Conservation (phyloP, 1,139 yeast species). For the Geotrichum phurueaensis region DNA sequence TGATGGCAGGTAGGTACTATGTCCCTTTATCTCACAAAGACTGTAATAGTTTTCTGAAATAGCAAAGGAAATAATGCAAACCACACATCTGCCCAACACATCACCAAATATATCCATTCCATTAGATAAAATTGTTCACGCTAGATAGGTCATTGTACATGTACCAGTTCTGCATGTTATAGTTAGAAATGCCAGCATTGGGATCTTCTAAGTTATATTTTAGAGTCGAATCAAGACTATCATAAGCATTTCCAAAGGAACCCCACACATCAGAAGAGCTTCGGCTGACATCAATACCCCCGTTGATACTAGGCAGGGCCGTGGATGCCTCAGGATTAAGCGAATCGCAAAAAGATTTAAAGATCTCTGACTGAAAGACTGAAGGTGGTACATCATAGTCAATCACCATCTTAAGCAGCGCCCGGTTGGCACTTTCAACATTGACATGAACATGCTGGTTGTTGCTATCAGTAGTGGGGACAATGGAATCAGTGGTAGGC, state of each 20-base stretch:
- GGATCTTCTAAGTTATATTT: background rate
- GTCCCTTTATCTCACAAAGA: background rate
- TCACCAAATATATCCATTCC: background rate
- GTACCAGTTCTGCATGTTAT: background rate
- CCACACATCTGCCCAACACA: background rate
- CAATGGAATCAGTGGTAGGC: background rate
- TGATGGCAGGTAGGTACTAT: background rate
- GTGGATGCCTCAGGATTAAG: constrained; percentile 10
- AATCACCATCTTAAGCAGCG: constrained; percentile 10
- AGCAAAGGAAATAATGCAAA: background rate
- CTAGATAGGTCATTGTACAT: background rate
- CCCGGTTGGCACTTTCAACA: constrained; percentile 11
- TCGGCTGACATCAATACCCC: background rate
- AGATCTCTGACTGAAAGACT: constrained; percentile 4
- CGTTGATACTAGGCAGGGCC: constrained; percentile 10
- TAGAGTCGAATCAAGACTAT: background rate
- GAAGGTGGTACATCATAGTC: constrained; percentile 7
- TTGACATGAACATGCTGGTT: background rate
- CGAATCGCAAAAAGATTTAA: constrained; percentile 9
- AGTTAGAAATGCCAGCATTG: background rate
- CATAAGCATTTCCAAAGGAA: background rate
- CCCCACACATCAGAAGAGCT: background rate
- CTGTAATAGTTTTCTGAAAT: background rate
- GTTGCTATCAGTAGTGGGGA: background rate
- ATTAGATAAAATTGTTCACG: background rate